Evolutionary conservation across 225 moss, liverwort and hornwort genomes (phyloP).

Genomic region (Polytrichum commune): DNA sequence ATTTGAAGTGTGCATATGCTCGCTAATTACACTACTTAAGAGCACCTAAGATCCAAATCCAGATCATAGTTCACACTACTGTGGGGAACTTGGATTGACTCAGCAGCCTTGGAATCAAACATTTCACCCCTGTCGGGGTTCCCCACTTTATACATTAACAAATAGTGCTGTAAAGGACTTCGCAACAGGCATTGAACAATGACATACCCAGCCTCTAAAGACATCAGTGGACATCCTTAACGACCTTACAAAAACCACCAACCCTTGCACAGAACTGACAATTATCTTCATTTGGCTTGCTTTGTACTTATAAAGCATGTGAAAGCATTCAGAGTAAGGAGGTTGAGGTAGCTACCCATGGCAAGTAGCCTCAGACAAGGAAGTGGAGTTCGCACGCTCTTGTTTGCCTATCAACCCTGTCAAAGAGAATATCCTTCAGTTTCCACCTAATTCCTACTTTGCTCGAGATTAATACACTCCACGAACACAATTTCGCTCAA

Average conservation of each 20-base stretch:
- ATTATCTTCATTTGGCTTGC: neutral
- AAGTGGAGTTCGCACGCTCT: constrained; percentile 33
- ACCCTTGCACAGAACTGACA: neutral
- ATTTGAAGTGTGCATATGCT: too few relatives aligned
- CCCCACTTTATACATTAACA: too few relatives aligned
- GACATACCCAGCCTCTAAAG: neutral
- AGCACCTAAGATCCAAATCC: neutral
- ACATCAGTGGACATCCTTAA: neutral
- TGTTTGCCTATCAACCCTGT: constrained; percentile 57
- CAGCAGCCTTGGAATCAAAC: neutral
- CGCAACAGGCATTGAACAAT: neutral
- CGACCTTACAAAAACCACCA: too few relatives aligned
- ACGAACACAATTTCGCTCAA: neutral
- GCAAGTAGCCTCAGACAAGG: constrained; percentile 54
- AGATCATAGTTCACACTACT: too few relatives aligned
- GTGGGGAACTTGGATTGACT: neutral
- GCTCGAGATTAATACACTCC: constrained; percentile 1
- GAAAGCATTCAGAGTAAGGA: neutral
- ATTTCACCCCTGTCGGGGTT: neutral
- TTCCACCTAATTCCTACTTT: neutral
- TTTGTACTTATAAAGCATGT: neutral
- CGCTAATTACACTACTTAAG: neutral
- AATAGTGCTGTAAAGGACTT: too few relatives aligned
- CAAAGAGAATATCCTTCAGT: constrained; percentile 4
- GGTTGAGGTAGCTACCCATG: constrained; percentile 49